A percentile compares a stretch with the other conserved stretches of the same genome.
These are phyloP conservation scores for Globisporangium rhizosaccharum DNA, from an alignment of 352 stramenopile genomes.

Conservation along the genomic window DNA sequence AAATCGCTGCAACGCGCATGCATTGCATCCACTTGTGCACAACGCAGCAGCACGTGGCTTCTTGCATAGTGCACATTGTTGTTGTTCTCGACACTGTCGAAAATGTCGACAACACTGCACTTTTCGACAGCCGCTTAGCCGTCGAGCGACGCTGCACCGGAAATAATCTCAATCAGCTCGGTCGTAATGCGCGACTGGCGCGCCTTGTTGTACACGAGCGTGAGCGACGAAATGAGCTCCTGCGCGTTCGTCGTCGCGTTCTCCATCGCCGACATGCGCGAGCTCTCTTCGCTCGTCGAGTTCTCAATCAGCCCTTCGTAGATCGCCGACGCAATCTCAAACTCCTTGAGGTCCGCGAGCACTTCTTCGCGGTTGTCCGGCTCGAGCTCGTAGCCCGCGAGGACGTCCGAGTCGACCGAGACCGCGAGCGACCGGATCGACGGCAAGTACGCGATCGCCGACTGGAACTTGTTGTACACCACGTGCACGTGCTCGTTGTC, in stretches of 20 bases:
- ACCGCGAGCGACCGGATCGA: conserved; percentile 80
- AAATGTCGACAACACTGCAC: background rate
- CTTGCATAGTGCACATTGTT: conserved; percentile 11
- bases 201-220: conserved; percentile 90
- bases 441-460: conserved; percentile 94
- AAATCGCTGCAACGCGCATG: background rate
- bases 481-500: conserved; percentile 95
- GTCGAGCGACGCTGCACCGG: conserved; percentile 95
- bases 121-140: conserved; percentile 21
- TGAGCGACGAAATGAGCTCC: conserved; percentile 95
- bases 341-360: conserved; percentile 97
- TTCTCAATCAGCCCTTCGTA: conserved; percentile 98
- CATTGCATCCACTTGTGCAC: too few relatives aligned
- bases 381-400: conserved; percentile 96
- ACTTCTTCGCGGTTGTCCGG: conserved; percentile 97
- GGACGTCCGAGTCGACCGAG: conserved; percentile 52
- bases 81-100: background rate
- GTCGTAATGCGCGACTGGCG: conserved; percentile 95
- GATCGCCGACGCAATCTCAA: conserved; percentile 80
- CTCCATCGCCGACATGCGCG: conserved; percentile 99
- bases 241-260: conserved; percentile 98
- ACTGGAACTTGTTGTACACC: conserved; percentile 97
- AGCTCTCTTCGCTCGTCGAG: conserved; percentile 96
- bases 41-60: conserved; percentile 1
- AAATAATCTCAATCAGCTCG: conserved; percentile 98